Conservation (phyloP, 208 protist species). For the Leishmania tropica region DNA sequence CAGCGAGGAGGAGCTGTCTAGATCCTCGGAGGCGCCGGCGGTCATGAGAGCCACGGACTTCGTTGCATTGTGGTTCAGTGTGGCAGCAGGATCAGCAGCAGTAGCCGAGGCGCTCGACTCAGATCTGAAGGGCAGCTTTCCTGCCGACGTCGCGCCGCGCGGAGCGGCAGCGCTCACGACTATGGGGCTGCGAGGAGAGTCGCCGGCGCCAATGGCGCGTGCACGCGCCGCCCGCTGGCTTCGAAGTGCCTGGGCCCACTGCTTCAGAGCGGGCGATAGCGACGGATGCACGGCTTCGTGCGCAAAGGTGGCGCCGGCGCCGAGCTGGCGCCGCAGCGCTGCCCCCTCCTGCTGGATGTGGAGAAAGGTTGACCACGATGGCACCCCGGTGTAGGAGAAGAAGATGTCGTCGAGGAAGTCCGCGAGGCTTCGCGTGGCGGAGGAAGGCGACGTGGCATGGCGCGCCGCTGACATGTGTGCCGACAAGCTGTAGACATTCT, state of each 20-base stretch:
- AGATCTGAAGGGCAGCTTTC: not conserved
- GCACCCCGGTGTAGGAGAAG: constrained; percentile 65
- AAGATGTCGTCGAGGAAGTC: constrained; percentile 62
- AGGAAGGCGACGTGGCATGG: not conserved
- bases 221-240: constrained; percentile 18
- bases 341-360: constrained; percentile 46
- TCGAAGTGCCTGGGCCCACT: constrained; percentile 31
- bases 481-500: not conserved
- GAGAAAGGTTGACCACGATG: constrained; percentile 40
- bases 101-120: not conserved
- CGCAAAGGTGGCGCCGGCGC: constrained; percentile 44
- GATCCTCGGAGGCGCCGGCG: not conserved
- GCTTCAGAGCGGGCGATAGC: constrained; percentile 38
- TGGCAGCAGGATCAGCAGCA: not conserved
- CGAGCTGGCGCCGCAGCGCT: constrained; percentile 40
- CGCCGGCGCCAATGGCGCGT: not conserved
- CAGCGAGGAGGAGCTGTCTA: not conserved
- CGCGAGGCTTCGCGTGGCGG: constrained; percentile 25
- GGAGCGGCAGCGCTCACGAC: not conserved
- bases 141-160: not conserved
- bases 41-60: not conserved
- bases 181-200: not conserved
- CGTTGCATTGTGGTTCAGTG: not conserved
- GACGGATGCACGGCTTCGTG: constrained; percentile 53
- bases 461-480: not conserved